phyloP scores from a whole-genome alignment of 2,329 filamentous ascomycete species.

The Fragosphaeria purpurea region DNA sequence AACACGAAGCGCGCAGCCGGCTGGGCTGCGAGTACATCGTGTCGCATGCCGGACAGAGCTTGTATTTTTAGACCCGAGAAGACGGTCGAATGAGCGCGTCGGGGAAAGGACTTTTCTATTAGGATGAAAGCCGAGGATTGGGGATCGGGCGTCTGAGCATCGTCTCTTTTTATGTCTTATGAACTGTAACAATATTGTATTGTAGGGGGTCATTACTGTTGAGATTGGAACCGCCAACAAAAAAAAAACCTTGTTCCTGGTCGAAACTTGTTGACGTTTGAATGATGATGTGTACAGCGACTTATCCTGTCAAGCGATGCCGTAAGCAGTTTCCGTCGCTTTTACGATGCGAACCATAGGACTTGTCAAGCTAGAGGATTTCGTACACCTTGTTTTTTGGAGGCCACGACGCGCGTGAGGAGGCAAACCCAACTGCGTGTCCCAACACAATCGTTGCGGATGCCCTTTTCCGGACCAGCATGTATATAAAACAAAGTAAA shows the following conservation, averaged over 20 bases:
- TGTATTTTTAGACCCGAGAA: constrained; percentile 32
- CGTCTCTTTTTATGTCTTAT: not conserved
- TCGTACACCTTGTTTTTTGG: too few species aligned
- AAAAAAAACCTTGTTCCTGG: not conserved
- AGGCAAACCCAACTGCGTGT: too few species aligned
- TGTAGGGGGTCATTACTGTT: not conserved
- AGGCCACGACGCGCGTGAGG: too few species aligned
- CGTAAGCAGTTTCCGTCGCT: too few species aligned
- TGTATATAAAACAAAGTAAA: too few species aligned
- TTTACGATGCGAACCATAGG: too few species aligned
- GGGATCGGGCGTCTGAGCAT: not conserved
- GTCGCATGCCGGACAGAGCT: constrained; percentile 53
- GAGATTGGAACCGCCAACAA: not conserved
- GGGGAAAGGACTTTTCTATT: not conserved
- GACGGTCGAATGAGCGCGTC: not conserved
- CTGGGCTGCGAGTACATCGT: constrained; percentile 76
- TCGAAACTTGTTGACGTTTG: not conserved
- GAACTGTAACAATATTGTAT: not conserved
- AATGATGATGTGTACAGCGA: too few species aligned
- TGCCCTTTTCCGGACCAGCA: too few species aligned
- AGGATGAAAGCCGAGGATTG: not conserved
- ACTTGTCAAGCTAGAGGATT: too few species aligned
- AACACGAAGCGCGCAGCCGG: constrained; percentile 52
- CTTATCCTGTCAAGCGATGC: too few species aligned
- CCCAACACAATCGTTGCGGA: too few species aligned